Percentiles rank a stretch among this genome's conserved stretches.
Conservation (phyloP, 2,329 filamentous ascomycete genomes). For the Beauveria caledonica region DNA sequence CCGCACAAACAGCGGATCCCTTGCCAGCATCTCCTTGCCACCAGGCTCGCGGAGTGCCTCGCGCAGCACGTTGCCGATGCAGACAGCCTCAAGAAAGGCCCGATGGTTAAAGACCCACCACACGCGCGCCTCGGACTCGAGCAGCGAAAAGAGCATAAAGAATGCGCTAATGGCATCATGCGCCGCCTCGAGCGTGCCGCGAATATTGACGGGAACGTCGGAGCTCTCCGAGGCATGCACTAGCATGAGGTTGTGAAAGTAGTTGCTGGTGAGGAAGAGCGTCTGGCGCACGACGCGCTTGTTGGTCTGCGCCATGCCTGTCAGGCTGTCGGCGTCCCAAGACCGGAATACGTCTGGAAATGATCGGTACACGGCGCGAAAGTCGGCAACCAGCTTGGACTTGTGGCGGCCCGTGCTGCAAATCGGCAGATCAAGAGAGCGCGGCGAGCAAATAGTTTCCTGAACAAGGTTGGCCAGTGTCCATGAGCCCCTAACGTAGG, state of each 20-base stretch:
- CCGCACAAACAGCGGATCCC: constrained; percentile 52
- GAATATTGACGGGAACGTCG: constrained; percentile 56
- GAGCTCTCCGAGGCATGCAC: constrained; percentile 63
- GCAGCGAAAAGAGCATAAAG: constrained; percentile 62
- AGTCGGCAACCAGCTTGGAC: constrained; percentile 59
- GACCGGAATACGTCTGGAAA: constrained; percentile 64
- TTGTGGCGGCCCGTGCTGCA: constrained; percentile 61
- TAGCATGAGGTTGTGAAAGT: constrained; percentile 75
- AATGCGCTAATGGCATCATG: constrained; percentile 68
- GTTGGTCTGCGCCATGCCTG: constrained; percentile 47
- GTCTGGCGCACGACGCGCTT: constrained; percentile 65
- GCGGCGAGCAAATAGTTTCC: constrained; percentile 65
- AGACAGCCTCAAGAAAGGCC: constrained; percentile 68
- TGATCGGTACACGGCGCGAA: constrained; percentile 61
- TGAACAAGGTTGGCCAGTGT: constrained; percentile 71
- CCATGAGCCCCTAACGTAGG: constrained; percentile 71
- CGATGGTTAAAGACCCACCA: constrained; percentile 84
- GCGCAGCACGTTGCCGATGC: constrained; percentile 53
- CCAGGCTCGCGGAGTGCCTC: constrained; percentile 40
- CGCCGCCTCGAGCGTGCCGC: constrained; percentile 64
- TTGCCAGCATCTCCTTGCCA: constrained; percentile 36
- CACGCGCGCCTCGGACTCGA: constrained; percentile 64
- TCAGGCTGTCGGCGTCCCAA: constrained; percentile 54
- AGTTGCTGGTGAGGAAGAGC: constrained; percentile 72
- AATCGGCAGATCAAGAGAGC: constrained; percentile 65